phyloP scores from a whole-genome alignment of 495 filamentous ascomycete genomes.

The Penicillium fimorum region DNA sequence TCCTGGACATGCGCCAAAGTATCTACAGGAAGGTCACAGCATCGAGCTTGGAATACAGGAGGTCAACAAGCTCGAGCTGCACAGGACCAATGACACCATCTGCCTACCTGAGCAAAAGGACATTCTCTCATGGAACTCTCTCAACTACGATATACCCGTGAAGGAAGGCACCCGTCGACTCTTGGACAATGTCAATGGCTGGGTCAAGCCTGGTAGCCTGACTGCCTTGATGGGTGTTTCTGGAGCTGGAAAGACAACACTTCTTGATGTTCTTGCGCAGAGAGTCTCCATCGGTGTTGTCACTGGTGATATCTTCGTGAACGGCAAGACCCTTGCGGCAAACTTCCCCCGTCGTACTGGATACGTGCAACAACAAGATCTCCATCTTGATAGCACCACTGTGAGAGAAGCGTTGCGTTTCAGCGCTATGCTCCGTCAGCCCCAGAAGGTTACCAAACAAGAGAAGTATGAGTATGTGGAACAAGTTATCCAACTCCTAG shows the following conservation, averaged over 20 bases:
- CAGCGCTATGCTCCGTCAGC: slow-evolving; percentile 80
- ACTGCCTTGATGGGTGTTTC: slow-evolving; percentile 60
- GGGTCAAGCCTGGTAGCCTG: slow-evolving; percentile 63
- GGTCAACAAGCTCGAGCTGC: slow-evolving; percentile 18
- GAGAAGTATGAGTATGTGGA: slow-evolving; percentile 52
- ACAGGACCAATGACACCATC: slow-evolving; percentile 25
- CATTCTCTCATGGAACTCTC: slow-evolving; percentile 69
- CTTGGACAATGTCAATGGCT: slow-evolving; percentile 60
- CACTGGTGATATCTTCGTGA: slow-evolving; percentile 50
- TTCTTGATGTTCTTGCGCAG: slow-evolving; percentile 58
- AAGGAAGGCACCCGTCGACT: slow-evolving; percentile 55
- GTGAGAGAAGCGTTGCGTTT: slow-evolving; percentile 83
- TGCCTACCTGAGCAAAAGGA: slow-evolving; percentile 51
- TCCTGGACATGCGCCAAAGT: slow-evolving; percentile 33
- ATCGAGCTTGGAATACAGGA: slow-evolving; percentile 18
- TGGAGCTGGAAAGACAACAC: slow-evolving; percentile 65
- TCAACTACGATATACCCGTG: slow-evolving; percentile 64
- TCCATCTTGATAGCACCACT: slow-evolving; percentile 81
- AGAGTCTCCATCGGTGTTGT: slow-evolving; percentile 51
- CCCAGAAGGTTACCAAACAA: slow-evolving; percentile 38
- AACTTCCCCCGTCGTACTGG: slow-evolving; percentile 90
- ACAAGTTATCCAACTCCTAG: slow-evolving; percentile 47
- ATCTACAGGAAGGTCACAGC: slow-evolving; percentile 24
- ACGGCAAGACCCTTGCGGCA: slow-evolving; percentile 52
- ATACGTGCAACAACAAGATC: slow-evolving; percentile 91